Evolutionary conservation across 176 grass and related monocot genomes (phyloP), one percentile per base, ranked within the genome.

Genomic region (Aegilops sharonensis): DNA sequence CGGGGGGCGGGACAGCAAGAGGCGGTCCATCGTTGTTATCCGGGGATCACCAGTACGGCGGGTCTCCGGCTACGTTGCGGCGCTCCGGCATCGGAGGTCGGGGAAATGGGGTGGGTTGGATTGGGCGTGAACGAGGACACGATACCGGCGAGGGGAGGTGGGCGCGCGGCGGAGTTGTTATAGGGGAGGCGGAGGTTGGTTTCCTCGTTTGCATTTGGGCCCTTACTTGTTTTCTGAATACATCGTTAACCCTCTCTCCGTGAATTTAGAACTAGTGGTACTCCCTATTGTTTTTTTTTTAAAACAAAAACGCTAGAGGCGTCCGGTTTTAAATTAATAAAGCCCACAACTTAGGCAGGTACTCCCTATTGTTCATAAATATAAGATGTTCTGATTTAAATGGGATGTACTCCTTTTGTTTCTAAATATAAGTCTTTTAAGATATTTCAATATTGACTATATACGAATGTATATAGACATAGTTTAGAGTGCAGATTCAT

Each of bases 21-120:
- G 17, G 50, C 86, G 86, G 34, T 88, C 86, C 90, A 91, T 88
- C 6, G 36, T 14, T 18, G 65, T 40, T 64, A 31, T 77, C 39
- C 63, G 54, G 82, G 29, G 54, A 88, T 91, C 90, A 91, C 90
- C 86, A 85, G 82, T 18, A 70, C 71, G 86, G 82, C 30, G 71
- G 40, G 71, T 76, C 71, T 91, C 86, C 89, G 70, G 86, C 71
- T 57, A 78, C 1, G 63, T 56, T 73, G 82, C 32, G 64, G 23
- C 78, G 77, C 90, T 88, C 72, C 78, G 77, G 90, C 90, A 91
- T 91, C 69, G 39, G 82, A 71, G 43, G 45, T 31, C 15, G 75
- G 84, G 31, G 47, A 0, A 34, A 20, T 4, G 75, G 72, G 45
- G 42, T 21, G 52, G 45, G 67, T 64, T 31, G 84, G 62, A 65